Evolutionary conservation across 768 basidiomycete genomes (phyloP), one percentile per base, ranked within the genome.

Genomic region (Lactarius trivialis): DNA sequence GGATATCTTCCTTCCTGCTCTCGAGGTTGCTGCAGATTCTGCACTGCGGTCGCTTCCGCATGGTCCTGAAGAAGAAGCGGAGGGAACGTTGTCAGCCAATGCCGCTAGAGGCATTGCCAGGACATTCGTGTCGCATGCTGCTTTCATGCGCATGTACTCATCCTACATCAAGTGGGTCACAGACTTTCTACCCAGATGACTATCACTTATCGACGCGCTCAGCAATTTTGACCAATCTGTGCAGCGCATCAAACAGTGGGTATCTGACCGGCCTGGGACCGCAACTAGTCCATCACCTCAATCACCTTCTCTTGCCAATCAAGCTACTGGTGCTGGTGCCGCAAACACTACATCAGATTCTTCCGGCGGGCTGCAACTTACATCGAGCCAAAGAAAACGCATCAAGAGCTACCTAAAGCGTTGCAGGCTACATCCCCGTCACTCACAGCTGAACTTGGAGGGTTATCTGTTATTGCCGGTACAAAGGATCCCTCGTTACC

Each of bases 91-190:
- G 39, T 92, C 93, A 0, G 73, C 86, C 56, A 77, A 77, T 50
- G 90, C 91, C 15, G 92, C 91, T 0, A 88, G 82, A 62, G 81
- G 83, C 15, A 88, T 99, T 39, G 95, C 91, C 7, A 82, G 87
- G 60, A 93, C 91, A 52, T 99, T 98, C 74, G 77, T 92, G 58
- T 90, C 88, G 57, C 94, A 99, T 73, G 91, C 93, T 33, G 93
- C 96, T 4, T 98, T 98, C 78, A 93, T 99, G 91, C 91, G 81
- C 77, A 98, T 98, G 89, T 99, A 99, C 73, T 94, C 93, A 34
- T 90, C 89, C 49, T 99, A 98, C 72, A 96, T 96, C 80, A 98
- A 98, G 92, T 93, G 72, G 71, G 88, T 75, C 65, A 39, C 63
- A 9, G 61, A 58, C 43, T 37, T 60, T 54, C 45, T 50, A 32